Percentiles rank a stretch among this genome's conserved stretches.
phyloP scores from a whole-genome alignment of 371 early-diverging fungal genomes.

The Synchytrium microbalum region DNA sequence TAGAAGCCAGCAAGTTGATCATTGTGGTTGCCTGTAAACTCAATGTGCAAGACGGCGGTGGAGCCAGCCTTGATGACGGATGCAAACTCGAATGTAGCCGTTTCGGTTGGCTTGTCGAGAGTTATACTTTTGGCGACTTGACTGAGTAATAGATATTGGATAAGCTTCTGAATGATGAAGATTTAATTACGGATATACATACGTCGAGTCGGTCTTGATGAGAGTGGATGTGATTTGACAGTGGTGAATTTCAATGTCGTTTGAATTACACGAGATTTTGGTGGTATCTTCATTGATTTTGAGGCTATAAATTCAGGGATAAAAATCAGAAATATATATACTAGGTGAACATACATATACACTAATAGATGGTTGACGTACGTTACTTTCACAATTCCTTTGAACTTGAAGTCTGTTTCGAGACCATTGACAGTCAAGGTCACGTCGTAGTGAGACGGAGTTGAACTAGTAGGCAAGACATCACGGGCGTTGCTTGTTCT shows the following conservation, averaged over 20 bases:
- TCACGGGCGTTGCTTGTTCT: too few species aligned
- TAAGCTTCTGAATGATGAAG: neutral
- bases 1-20: conserved; percentile 85
- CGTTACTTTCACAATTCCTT: conserved; percentile 47
- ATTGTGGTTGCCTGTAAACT: conserved; percentile 64
- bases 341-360: neutral
- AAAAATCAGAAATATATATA: neutral
- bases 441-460: conserved; percentile 69
- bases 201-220: conserved; percentile 37
- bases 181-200: neutral
- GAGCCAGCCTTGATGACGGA: conserved; percentile 44
- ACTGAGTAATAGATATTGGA: conserved; percentile 24
- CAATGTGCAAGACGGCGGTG: conserved; percentile 47
- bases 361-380: neutral
- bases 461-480: conserved; percentile 62
- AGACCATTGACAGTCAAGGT: conserved; percentile 63
- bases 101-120: conserved; percentile 49
- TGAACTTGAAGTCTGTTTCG: conserved; percentile 49
- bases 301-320: conserved; percentile 15
- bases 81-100: conserved; percentile 51
- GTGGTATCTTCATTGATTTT: conserved; percentile 46
- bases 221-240: conserved; percentile 26
- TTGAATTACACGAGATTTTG: conserved; percentile 53
- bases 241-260: conserved; percentile 34
- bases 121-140: conserved; percentile 58